These are phyloP conservation scores for Picochlorum sp. DNA, from an alignment of 139 green algal genomes.

Conservation along the genomic window DNA sequence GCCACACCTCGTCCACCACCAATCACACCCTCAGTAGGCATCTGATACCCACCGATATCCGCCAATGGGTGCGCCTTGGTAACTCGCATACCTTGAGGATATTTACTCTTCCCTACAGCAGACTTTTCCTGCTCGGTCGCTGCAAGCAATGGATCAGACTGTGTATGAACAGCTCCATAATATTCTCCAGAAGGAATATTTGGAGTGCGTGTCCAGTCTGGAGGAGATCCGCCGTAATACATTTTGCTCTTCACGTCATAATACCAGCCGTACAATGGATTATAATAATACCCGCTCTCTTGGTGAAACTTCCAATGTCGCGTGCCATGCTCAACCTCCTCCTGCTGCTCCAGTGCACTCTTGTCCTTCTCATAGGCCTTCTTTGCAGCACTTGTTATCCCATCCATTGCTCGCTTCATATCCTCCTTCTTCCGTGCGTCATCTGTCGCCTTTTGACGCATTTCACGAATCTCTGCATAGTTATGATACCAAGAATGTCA, in stretches of 20 bases:
- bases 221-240: constrained; percentile 73
- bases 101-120: background rate
- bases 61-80: constrained; percentile 43
- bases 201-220: constrained; percentile 47
- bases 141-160: constrained; percentile 18
- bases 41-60: constrained; percentile 44
- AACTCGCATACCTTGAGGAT: background rate
- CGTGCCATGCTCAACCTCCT: background rate
- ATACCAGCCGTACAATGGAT: constrained; percentile 53
- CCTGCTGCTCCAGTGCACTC: background rate
- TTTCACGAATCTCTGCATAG: constrained; percentile 36
- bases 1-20: constrained; percentile 36
- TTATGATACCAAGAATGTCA: background rate
- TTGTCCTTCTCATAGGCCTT: constrained; percentile 17
- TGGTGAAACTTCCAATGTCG: constrained; percentile 11
- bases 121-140: constrained; percentile 2
- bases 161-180: constrained; percentile 15
- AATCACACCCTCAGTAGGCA: constrained; percentile 29
- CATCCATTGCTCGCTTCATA: constrained; percentile 13
- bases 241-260: constrained; percentile 52
- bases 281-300: constrained; percentile 57
- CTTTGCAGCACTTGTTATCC: constrained; percentile 32
- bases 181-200: constrained; percentile 25
- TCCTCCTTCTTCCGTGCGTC: constrained; percentile 25
- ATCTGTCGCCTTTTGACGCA: constrained; percentile 27